Base-by-base conservation (phyloP, 2,329 filamentous ascomycete genomes). In the Fusarium setosum region DNA sequence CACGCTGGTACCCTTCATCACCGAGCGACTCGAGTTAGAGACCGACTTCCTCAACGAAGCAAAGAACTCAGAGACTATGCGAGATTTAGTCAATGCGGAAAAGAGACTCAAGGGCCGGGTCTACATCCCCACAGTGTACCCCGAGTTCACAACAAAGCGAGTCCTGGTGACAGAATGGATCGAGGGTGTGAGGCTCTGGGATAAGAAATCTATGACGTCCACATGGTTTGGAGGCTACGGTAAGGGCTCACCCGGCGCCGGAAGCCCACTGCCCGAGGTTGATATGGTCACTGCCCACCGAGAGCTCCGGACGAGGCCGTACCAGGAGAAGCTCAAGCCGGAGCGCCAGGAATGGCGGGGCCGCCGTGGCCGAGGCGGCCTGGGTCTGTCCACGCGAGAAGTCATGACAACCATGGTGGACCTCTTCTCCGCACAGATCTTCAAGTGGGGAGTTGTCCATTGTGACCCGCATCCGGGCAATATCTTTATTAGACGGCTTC, bases 161-260 rank as follows among this genome's bases (percentile, higher is more conserved):
- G 89, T 99, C 47, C 90, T 99, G 82, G 96, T 94, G 1, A 94
- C 95, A 0, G 96, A 99, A 76, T 99, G 96, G 96, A 96, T 99
- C 59, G 96, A 99, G 78, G 96, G 96, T 7, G 89, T 97, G 3
- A 87, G 94, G 2, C 83, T 99, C 3, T 97, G 94, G 93, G 95
- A 98, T 72, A 96, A 96, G 76, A 89, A 92, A 57, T 85, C 90
- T 52, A 90, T 97, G 74, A 91, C 88, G 0, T 85, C 85, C 4
- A 83, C 86, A 5, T 98, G 96, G 95, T 80, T 89, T 34, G 94
- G 94, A 20, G 92, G 92, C 7, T 87, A 89, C 81, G 87, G 90
- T 15, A 83, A 87, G 61, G 93, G 92, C 5, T 95, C 92, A 23
- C 92, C 93, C 4, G 94, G 95, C 17, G 90, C 92, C 48, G 91